Conservation (phyloP, 2,329 filamentous ascomycete genomes). For the Nemania abortiva region DNA sequence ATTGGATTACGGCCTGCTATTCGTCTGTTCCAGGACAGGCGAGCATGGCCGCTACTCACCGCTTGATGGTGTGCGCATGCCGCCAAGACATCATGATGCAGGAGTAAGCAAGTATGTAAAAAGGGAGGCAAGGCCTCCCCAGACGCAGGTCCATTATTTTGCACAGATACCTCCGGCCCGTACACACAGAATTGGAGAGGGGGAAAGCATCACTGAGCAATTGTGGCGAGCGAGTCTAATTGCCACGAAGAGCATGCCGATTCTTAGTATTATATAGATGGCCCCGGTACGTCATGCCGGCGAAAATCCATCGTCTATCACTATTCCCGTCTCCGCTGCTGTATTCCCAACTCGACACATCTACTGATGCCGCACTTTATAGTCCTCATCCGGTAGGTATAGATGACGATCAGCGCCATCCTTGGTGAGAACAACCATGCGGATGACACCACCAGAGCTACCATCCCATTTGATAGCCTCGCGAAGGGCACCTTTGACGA, state of each 20-base stretch:
- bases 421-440: constrained; percentile 94
- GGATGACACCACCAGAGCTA: constrained; percentile 96
- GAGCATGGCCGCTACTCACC: constrained; percentile 34
- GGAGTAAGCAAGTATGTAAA: constrained; percentile 8
- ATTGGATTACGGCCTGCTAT: constrained; percentile 22
- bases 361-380: constrained; percentile 77
- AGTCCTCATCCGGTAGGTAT: constrained; percentile 93
- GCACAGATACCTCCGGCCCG: not conserved
- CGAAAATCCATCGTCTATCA: constrained; percentile 26
- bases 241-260: constrained; percentile 15
- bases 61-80: constrained; percentile 38
- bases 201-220: not conserved
- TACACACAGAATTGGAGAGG: not conserved
- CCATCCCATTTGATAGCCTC: constrained; percentile 99
- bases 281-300: constrained; percentile 16
- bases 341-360: constrained; percentile 39
- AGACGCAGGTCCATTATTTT: constrained; percentile 3
- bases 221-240: constrained; percentile 7
- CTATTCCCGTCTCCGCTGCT: constrained; percentile 12
- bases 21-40: constrained; percentile 24
- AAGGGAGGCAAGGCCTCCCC: not conserved
- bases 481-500: constrained; percentile 89
- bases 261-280: constrained; percentile 42
- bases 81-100: constrained; percentile 30
- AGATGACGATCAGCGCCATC: constrained; percentile 92